phyloP scores from a whole-genome alignment of 1,284 basidiomycete genomes.

The Ceratobasidium sp. region DNA sequence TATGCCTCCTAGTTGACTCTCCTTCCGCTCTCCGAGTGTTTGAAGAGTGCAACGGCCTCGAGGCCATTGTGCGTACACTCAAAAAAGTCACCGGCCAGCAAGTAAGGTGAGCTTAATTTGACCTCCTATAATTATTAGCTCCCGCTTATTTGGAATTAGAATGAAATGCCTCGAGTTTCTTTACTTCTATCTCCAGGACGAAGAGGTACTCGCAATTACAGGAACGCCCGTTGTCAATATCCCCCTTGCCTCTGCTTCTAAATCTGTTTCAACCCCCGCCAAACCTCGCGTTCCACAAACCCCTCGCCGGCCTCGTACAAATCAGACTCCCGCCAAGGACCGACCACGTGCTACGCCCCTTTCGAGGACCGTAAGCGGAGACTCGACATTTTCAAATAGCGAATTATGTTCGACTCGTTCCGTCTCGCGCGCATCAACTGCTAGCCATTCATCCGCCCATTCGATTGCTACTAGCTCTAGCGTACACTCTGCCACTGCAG shows the following conservation, averaged over 20 bases:
- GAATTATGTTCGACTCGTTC: not conserved
- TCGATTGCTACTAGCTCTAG: conserved; percentile 11
- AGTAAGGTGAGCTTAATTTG: conserved; percentile 72
- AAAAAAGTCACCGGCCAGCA: conserved; percentile 86
- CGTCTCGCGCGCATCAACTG: conserved; percentile 6
- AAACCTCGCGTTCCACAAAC: conserved; percentile 45
- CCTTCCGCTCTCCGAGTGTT: conserved; percentile 78
- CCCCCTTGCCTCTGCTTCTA: conserved; percentile 47
- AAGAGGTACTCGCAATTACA: conserved; percentile 59
- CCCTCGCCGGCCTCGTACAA: conserved; percentile 47
- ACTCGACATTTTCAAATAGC: conserved; percentile 35
- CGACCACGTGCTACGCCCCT: conserved; percentile 19
- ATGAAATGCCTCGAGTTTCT: conserved; percentile 95
- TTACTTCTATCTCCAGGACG: conserved; percentile 91
- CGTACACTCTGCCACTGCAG: not conserved
- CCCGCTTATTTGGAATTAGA: conserved; percentile 59
- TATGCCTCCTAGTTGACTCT: conserved; percentile 87
- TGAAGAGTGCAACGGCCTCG: conserved; percentile 80
- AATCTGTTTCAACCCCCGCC: conserved; percentile 48
- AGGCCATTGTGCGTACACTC: conserved; percentile 82
- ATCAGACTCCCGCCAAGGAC: conserved; percentile 35
- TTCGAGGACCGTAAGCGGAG: conserved; percentile 30
- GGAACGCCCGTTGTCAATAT: conserved; percentile 48
- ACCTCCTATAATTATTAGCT: not conserved
- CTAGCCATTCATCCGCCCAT: conserved; percentile 1